Conservation (phyloP, 2,329 filamentous ascomycete species). For the Cladosporium phlei region DNA sequence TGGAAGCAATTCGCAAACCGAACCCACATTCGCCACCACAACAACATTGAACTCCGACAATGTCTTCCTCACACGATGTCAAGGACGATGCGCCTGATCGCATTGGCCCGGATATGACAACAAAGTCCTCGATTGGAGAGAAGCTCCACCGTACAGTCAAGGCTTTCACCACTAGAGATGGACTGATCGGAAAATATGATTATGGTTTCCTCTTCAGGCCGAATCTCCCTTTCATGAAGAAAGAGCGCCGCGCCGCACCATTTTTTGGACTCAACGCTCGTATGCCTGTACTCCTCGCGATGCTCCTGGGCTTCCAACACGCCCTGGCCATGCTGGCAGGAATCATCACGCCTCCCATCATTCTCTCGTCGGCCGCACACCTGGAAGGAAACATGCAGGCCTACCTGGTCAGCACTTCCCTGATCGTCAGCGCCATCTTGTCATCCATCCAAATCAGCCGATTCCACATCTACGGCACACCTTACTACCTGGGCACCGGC, state of each 20-base stretch:
- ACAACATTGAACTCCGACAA: slow-evolving; percentile 7
- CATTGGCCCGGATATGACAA: slow-evolving; percentile 40
- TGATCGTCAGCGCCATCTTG: slow-evolving; percentile 74
- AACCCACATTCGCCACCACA: not conserved
- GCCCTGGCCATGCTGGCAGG: slow-evolving; percentile 64
- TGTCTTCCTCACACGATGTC: slow-evolving; percentile 25
- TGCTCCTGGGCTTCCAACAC: slow-evolving; percentile 75
- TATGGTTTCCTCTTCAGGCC: slow-evolving; percentile 82
- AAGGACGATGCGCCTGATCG: slow-evolving; percentile 42
- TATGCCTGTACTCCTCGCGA: slow-evolving; percentile 69
- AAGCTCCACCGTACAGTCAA: slow-evolving; percentile 38
- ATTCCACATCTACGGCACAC: slow-evolving; percentile 67
- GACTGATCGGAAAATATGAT: slow-evolving; percentile 80
- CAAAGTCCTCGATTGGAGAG: slow-evolving; percentile 39
- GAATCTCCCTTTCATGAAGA: slow-evolving; percentile 77
- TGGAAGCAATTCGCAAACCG: not conserved
- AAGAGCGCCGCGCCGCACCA: slow-evolving; percentile 55
- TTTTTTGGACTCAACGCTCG: slow-evolving; percentile 80
- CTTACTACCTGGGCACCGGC: slow-evolving; percentile 73
- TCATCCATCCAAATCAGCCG: slow-evolving; percentile 73
- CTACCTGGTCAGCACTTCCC: slow-evolving; percentile 72
- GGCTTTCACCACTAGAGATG: slow-evolving; percentile 52
- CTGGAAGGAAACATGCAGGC: slow-evolving; percentile 58
- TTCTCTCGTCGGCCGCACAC: slow-evolving; percentile 64
- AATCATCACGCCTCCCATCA: slow-evolving; percentile 73